A percentile compares a stretch with the other conserved stretches of the same genome.
phyloP scores from a whole-genome alignment of 2,329 filamentous ascomycete species.

The Neonectria sp. region DNA sequence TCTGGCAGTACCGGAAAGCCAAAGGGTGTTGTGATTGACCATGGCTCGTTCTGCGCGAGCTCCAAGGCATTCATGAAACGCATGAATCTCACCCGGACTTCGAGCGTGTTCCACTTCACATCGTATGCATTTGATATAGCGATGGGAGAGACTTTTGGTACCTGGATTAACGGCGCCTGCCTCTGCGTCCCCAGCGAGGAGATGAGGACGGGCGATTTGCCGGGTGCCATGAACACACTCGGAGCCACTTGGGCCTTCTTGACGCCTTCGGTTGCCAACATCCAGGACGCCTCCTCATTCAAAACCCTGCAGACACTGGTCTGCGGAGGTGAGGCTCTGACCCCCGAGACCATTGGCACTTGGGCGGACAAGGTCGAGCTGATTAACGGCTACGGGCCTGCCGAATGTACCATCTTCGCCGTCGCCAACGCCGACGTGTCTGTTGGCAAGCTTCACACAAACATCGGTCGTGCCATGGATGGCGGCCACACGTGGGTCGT shows the following conservation, averaged over 20 bases:
- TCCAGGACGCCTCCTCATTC: constrained; percentile 38
- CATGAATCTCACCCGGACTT: constrained; percentile 24
- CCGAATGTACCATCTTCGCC: constrained; percentile 37
- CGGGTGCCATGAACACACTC: constrained; percentile 32
- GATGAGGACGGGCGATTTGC: constrained; percentile 34
- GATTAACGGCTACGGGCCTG: constrained; percentile 45
- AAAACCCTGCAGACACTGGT: constrained; percentile 32
- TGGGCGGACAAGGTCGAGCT: constrained; percentile 39
- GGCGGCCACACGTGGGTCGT: constrained; percentile 38
- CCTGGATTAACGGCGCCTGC: constrained; percentile 36
- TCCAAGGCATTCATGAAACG: constrained; percentile 29
- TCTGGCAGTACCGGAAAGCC: constrained; percentile 46
- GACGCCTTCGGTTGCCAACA: constrained; percentile 44
- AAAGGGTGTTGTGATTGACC: constrained; percentile 43
- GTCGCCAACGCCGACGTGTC: constrained; percentile 24
- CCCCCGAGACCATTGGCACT: constrained; percentile 28
- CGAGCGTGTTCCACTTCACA: constrained; percentile 40
- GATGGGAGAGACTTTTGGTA: constrained; percentile 39
- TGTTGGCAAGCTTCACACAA: constrained; percentile 1
- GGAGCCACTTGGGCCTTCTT: constrained; percentile 42
- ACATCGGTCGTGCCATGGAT: constrained; percentile 24
- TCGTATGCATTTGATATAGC: constrained; percentile 45
- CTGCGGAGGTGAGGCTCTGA: constrained; percentile 41
- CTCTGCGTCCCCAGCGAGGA: constrained; percentile 45
- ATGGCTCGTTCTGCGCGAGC: constrained; percentile 31